These are phyloP conservation scores for Trifolium dubium DNA, from an alignment of 306 rosid genomes.

Conservation along the genomic window DNA sequence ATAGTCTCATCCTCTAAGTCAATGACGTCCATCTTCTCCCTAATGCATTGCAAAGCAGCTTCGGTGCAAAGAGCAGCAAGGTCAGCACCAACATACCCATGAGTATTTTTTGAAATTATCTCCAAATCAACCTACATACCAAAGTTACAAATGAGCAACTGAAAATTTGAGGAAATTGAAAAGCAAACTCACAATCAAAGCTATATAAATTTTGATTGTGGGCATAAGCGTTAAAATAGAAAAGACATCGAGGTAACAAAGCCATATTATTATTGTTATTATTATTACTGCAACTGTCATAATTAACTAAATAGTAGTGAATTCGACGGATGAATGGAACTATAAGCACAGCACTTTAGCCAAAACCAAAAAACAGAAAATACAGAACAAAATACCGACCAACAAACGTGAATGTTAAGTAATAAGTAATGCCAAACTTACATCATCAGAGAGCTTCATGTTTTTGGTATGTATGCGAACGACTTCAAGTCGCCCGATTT, in stretches of 20 bases:
- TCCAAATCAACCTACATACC: conserved; percentile 63
- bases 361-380: no score
- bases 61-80: conserved; percentile 80
- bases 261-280: no score
- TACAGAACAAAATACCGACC: no score
- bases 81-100: conserved; percentile 77
- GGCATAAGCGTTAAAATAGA: background rate
- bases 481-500: conserved; percentile 72
- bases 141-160: background rate
- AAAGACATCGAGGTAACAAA: background rate
- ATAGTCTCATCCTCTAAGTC: conserved; percentile 72
- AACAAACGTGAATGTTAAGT: background rate
- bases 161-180: conserved; percentile 9
- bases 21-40: conserved; percentile 76
- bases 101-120: conserved; percentile 63
- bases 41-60: conserved; percentile 74
- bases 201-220: conserved; percentile 5
- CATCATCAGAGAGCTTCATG: conserved; percentile 78
- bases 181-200: conserved; percentile 25
- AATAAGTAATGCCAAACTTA: conserved; percentile 40
- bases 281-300: no score
- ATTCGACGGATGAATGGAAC: no score
- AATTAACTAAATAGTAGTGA: no score
- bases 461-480: conserved; percentile 74
- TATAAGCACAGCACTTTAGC: no score